These are phyloP conservation scores for Tricholoma terreum DNA, from an alignment of 768 basidiomycete genomes.

Conservation along the genomic window DNA sequence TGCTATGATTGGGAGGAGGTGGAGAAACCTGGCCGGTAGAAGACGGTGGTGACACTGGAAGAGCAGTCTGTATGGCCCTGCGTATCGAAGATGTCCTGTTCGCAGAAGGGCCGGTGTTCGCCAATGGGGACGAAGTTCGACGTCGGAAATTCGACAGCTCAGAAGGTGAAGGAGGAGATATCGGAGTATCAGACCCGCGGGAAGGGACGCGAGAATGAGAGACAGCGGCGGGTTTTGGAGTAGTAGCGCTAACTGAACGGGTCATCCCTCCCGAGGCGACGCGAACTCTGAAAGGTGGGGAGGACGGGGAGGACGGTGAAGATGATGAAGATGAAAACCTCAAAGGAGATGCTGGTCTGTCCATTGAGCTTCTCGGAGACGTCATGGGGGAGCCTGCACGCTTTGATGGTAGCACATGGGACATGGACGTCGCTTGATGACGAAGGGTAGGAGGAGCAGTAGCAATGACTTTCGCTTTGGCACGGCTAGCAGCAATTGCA, in stretches of 20 bases:
- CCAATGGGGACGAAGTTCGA: conserved; percentile 51
- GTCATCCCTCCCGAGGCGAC: conserved; percentile 28
- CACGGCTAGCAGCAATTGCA: conserved; percentile 85
- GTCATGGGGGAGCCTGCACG: conserved; percentile 42
- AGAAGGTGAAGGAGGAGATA: conserved; percentile 42
- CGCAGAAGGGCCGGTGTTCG: conserved; percentile 26
- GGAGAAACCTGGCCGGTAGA: conserved; percentile 30
- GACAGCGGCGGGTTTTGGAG: conserved; percentile 16
- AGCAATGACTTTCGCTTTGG: conserved; percentile 82
- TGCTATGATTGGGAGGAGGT: conserved; percentile 24
- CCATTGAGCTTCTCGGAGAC: conserved; percentile 33
- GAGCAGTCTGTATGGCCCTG: conserved; percentile 34
- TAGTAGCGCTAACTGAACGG: conserved; percentile 42
- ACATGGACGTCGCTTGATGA: conserved; percentile 77
- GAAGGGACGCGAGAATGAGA: conserved; percentile 42
- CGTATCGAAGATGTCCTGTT: conserved; percentile 34
- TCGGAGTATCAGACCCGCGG: conserved; percentile 28
- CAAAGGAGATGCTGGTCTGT: conserved; percentile 48
- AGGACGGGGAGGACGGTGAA: conserved; percentile 38
- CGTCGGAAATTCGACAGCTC: conserved; percentile 36
- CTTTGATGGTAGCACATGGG: conserved; percentile 51
- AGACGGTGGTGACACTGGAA: conserved; percentile 37
- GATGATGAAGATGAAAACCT: conserved; percentile 48
- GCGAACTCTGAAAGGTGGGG: conserved; percentile 22
- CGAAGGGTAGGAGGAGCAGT: conserved; percentile 75